Conservation (phyloP, 139 green algal species). For the Chlorella sp. region DNA sequence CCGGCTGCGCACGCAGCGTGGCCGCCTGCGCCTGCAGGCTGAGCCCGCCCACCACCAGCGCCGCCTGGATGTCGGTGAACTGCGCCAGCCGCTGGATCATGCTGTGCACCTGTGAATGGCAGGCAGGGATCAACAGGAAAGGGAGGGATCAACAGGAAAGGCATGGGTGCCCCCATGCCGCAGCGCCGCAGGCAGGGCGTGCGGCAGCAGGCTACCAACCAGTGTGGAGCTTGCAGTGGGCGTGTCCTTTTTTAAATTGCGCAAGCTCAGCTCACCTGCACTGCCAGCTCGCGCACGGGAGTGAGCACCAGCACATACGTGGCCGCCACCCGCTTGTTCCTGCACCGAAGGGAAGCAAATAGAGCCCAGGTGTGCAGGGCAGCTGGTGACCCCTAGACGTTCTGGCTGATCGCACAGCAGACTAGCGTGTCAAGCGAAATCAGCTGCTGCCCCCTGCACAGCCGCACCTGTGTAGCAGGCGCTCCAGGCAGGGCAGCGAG, state of each 20-base stretch:
- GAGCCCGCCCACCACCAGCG: slow-evolving; percentile 95
- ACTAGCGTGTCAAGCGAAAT: no score
- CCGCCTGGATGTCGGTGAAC: slow-evolving; percentile 90
- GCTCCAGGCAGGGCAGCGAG: slow-evolving; percentile 90
- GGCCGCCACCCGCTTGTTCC: slow-evolving; percentile 65
- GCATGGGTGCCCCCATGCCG: no score
- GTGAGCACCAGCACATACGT: slow-evolving; percentile 87
- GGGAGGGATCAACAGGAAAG: no score
- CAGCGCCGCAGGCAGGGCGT: no score
- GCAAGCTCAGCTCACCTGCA: slow-evolving; percentile 65
- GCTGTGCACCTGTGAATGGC: slow-evolving; percentile 79
- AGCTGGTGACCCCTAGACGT: no score
- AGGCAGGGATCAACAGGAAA: background rate
- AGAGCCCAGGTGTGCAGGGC: background rate
- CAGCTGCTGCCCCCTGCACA: no score
- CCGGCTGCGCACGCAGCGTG: slow-evolving; percentile 74
- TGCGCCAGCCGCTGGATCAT: slow-evolving; percentile 95
- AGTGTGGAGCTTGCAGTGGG: no score
- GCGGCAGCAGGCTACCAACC: no score
- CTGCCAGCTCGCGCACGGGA: slow-evolving; percentile 93
- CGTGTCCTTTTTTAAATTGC: no score
- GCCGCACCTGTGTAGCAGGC: slow-evolving; percentile 79
- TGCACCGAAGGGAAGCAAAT: background rate
- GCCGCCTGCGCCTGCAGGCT: slow-evolving; percentile 85
- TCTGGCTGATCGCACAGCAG: no score